These are phyloP conservation scores for Botryosphaeria dothidea DNA, from an alignment of 2,329 filamentous ascomycete species.

Conservation along the genomic window DNA sequence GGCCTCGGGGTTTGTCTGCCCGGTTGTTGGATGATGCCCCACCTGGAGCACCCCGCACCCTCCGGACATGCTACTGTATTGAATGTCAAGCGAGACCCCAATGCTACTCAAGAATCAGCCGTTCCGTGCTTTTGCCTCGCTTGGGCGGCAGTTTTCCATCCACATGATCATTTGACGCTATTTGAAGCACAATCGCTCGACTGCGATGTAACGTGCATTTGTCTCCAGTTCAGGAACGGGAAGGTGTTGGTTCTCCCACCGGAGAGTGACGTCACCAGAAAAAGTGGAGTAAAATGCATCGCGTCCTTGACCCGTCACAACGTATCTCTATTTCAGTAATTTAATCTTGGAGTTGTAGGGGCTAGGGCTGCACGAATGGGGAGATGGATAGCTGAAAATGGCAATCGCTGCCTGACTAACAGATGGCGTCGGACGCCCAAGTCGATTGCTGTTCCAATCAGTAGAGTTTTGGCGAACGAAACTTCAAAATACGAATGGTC, in stretches of 20 bases:
- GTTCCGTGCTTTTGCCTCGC: background rate
- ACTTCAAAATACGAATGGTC: background rate
- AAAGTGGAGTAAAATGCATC: background rate
- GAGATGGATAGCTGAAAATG: background rate
- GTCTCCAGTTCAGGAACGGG: background rate
- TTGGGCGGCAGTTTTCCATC: background rate
- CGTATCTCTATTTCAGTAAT: background rate
- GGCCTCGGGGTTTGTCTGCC: background rate
- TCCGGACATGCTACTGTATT: background rate
- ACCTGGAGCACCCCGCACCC: constrained; percentile 3
- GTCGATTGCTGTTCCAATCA: background rate
- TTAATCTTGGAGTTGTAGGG: background rate
- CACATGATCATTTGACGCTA: background rate
- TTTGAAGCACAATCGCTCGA: background rate
- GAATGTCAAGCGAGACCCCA: background rate
- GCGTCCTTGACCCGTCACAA: background rate
- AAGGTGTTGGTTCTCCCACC: constrained; percentile 5
- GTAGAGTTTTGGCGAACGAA: background rate
- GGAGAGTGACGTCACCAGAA: background rate
- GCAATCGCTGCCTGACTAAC: background rate
- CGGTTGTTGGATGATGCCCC: background rate
- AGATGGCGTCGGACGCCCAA: background rate
- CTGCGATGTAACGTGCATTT: background rate
- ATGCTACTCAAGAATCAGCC: background rate
- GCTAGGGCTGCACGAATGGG: background rate